Evolutionary conservation across 2,329 filamentous ascomycete genomes (phyloP).

Genomic region (Allantophomopsis lycopodina): DNA sequence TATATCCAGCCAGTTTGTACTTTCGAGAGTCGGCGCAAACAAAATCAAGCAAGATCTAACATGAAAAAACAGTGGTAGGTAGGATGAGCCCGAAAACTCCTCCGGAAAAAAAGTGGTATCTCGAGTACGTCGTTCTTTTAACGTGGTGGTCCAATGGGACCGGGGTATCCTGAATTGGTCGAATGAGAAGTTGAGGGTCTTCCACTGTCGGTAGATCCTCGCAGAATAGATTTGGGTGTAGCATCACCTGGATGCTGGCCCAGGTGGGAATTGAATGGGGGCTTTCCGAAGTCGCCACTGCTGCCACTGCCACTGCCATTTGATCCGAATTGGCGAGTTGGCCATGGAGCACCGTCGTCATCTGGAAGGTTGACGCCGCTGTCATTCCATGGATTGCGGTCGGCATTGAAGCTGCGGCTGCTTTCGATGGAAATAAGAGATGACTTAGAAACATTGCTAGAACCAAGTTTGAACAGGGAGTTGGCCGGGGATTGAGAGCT

Average conservation of each 20-base stretch:
- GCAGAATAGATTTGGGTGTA: constrained; percentile 71
- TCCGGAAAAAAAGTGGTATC: constrained; percentile 14
- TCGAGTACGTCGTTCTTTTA: constrained; percentile 22
- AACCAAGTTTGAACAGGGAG: constrained; percentile 85
- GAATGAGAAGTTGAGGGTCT: constrained; percentile 91
- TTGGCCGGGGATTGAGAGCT: constrained; percentile 69
- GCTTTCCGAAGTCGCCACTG: constrained; percentile 24
- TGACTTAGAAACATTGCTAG: constrained; percentile 81
- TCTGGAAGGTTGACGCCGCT: constrained; percentile 89
- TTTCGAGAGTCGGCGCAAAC: too few relatives aligned
- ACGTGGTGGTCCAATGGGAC: constrained; percentile 81
- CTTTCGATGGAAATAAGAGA: constrained; percentile 95
- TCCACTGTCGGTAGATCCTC: constrained; percentile 80
- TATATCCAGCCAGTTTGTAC: constrained; percentile 17
- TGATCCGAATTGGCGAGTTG: constrained; percentile 41
- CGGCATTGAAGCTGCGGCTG: constrained; percentile 76
- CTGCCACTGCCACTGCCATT: constrained; percentile 54
- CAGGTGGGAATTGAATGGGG: constrained; percentile 22
- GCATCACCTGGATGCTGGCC: constrained; percentile 58
- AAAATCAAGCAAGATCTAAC: too few relatives aligned
- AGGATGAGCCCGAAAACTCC: constrained; percentile 7
- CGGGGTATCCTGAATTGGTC: constrained; percentile 91
- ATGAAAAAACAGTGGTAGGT: constrained; percentile 4
- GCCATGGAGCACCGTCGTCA: constrained; percentile 57
- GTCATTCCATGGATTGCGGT: constrained; percentile 97